Conservation (phyloP, 2,329 filamentous ascomycete genomes). For the Bertia moriformis region DNA sequence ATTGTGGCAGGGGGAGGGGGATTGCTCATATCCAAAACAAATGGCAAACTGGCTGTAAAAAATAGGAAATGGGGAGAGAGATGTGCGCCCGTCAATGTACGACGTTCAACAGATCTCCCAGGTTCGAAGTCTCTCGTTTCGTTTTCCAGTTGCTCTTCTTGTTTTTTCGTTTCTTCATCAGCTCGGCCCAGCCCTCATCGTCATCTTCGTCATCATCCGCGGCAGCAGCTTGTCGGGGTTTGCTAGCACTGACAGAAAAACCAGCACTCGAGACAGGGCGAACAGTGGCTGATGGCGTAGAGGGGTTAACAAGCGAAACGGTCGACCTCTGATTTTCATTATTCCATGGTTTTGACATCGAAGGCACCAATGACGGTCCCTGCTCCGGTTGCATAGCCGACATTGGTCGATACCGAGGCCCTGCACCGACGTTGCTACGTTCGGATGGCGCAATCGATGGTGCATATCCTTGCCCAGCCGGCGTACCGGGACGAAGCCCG, state of each 20-base stretch:
- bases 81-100: no score
- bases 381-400: constrained; percentile 21
- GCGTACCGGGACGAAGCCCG: no score
- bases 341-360: neutral
- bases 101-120: constrained; percentile 4
- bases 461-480: constrained; percentile 41
- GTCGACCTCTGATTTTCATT: neutral
- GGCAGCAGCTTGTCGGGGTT: constrained; percentile 5
- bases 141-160: constrained; percentile 12
- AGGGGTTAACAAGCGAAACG: neutral
- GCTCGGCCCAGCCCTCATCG: constrained; percentile 13
- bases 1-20: no score
- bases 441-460: constrained; percentile 54
- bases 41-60: no score
- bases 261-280: neutral
- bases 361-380: neutral
- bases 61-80: no score
- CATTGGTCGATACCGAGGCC: constrained; percentile 49
- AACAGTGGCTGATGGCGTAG: neutral
- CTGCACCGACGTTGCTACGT: constrained; percentile 50
- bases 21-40: no score
- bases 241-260: constrained; percentile 1
- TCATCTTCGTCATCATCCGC: constrained; percentile 11
- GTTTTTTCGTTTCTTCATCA: constrained; percentile 12
- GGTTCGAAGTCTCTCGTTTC: constrained; percentile 10